A percentile compares a stretch with the other conserved stretches of the same genome.
These are phyloP conservation scores for Fomitopsis betulina DNA, from an alignment of 1,284 basidiomycete genomes.

Conservation along the genomic window DNA sequence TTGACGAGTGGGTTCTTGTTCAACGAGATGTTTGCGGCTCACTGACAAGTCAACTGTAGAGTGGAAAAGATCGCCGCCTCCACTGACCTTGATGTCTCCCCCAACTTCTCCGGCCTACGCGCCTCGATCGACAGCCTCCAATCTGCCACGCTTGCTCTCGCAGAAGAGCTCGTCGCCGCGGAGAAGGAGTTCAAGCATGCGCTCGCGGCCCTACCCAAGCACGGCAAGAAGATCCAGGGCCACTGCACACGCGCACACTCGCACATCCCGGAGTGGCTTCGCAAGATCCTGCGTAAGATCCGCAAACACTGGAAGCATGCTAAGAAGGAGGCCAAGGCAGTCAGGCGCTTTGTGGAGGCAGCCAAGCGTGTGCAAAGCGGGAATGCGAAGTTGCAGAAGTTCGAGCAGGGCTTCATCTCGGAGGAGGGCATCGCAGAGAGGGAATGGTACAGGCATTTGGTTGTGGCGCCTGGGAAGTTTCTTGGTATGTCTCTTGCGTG, in stretches of 20 bases:
- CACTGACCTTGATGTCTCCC: conserved; percentile 5
- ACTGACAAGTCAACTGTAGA: conserved; percentile 13
- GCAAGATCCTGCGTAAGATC: conserved; percentile 14
- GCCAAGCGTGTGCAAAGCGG: conserved; percentile 57
- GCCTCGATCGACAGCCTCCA: conserved; percentile 48
- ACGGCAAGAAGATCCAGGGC: not conserved
- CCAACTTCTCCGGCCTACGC: conserved; percentile 31
- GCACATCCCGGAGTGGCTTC: conserved; percentile 18
- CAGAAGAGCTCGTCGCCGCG: conserved; percentile 44
- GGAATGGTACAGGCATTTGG: conserved; percentile 85
- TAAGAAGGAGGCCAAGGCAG: conserved; percentile 1
- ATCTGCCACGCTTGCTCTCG: conserved; percentile 48
- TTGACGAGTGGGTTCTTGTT: conserved; percentile 34
- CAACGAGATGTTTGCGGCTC: not conserved
- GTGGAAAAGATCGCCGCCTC: conserved; percentile 27
- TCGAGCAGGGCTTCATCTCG: conserved; percentile 85
- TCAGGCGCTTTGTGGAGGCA: conserved; percentile 44
- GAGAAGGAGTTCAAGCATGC: conserved; percentile 27
- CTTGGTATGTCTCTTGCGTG: conserved; percentile 50
- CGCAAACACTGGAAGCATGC: conserved; percentile 11
- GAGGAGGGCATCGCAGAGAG: conserved; percentile 75
- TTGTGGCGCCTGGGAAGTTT: conserved; percentile 88
- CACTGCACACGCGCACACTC: conserved; percentile 5
- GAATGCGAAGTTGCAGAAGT: conserved; percentile 70
- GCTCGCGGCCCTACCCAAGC: conserved; percentile 29